Percentiles rank a stretch among this genome's conserved stretches.
Conservation (phyloP, 768 basidiomycete species). For the Goffeauzyma gilvescens region DNA sequence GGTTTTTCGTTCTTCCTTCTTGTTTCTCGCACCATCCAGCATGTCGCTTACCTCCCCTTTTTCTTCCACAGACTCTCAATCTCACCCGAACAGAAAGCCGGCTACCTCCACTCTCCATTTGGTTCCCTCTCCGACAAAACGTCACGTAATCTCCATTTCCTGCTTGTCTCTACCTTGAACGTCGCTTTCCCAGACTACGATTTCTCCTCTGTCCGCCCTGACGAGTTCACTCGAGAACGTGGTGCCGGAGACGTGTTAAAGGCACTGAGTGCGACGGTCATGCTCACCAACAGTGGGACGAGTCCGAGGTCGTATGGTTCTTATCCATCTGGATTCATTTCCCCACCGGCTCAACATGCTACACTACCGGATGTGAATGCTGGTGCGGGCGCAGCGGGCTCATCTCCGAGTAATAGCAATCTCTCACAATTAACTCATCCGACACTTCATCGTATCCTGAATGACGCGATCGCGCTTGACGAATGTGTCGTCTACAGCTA, state of each 20-base stretch:
- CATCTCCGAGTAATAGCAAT: too few relatives aligned
- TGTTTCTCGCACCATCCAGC: too few relatives aligned
- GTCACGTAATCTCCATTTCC: constrained; percentile 63
- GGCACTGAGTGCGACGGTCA: constrained; percentile 9
- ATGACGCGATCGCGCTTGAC: constrained; percentile 69
- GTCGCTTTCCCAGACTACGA: constrained; percentile 95
- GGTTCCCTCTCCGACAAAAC: constrained; percentile 60
- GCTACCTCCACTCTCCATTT: constrained; percentile 63
- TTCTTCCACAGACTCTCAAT: constrained; percentile 36
- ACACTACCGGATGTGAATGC: too few relatives aligned
- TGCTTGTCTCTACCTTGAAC: constrained; percentile 90
- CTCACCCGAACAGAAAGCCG: constrained; percentile 52
- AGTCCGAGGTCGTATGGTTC: constrained; percentile 26
- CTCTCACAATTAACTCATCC: constrained; percentile 46
- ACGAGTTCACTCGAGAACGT: constrained; percentile 53
- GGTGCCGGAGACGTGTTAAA: constrained; percentile 6
- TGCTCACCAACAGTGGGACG: constrained; percentile 49
- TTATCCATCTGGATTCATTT: constrained; percentile 8
- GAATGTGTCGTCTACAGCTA: constrained; percentile 95
- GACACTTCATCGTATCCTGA: constrained; percentile 63
- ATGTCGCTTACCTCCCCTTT: neutral
- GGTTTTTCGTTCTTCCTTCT: neutral
- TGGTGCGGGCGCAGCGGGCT: too few relatives aligned
- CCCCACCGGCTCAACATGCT: neutral
- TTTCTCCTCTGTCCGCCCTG: constrained; percentile 77